Percentiles rank a stretch among this genome's conserved stretches.
phyloP scores from a whole-genome alignment of 2,329 filamentous ascomycete genomes.

The Diaporthe sp. region DNA sequence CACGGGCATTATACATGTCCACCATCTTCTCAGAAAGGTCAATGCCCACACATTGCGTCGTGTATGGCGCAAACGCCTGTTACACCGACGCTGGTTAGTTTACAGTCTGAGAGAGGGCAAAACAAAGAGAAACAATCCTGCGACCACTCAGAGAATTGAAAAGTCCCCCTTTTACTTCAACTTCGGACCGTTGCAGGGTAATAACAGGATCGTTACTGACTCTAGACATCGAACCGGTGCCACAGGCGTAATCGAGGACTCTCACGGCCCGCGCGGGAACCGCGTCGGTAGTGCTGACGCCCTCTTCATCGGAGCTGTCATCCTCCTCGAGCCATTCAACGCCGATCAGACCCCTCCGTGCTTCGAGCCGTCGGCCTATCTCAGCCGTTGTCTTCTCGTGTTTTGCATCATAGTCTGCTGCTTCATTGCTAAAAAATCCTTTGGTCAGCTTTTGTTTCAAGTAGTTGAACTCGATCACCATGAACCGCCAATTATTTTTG shows the following conservation, averaged over 20 bases:
- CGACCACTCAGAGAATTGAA: not conserved
- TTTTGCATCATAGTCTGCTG: slow-evolving; percentile 69
- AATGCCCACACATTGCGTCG: slow-evolving; percentile 75
- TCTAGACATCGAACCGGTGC: slow-evolving; percentile 76
- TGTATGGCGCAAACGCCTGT: slow-evolving; percentile 72
- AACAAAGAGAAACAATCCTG: slow-evolving; percentile 13
- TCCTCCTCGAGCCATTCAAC: slow-evolving; percentile 66
- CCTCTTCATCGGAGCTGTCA: slow-evolving; percentile 51
- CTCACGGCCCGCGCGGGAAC: slow-evolving; percentile 56
- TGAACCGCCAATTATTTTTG: not conserved
- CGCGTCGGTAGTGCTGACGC: slow-evolving; percentile 45
- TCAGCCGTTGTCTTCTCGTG: slow-evolving; percentile 67
- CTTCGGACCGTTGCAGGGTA: not conserved
- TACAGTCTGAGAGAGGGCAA: not conserved
- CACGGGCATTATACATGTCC: slow-evolving; percentile 73
- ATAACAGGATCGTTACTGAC: slow-evolving; percentile 56
- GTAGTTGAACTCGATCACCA: not conserved
- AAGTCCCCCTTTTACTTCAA: not conserved
- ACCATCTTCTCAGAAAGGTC: slow-evolving; percentile 82
- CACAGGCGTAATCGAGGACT: slow-evolving; percentile 83
- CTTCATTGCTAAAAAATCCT: slow-evolving; percentile 59
- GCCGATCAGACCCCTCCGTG: slow-evolving; percentile 72
- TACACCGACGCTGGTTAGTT: not conserved
- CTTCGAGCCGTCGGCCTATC: slow-evolving; percentile 68
- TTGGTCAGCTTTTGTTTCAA: not conserved